Percentiles rank a stretch among this genome's conserved stretches.
Evolutionary conservation across 139 green algal genomes (phyloP).

Genomic region (Klebsormidium nitens): DNA sequence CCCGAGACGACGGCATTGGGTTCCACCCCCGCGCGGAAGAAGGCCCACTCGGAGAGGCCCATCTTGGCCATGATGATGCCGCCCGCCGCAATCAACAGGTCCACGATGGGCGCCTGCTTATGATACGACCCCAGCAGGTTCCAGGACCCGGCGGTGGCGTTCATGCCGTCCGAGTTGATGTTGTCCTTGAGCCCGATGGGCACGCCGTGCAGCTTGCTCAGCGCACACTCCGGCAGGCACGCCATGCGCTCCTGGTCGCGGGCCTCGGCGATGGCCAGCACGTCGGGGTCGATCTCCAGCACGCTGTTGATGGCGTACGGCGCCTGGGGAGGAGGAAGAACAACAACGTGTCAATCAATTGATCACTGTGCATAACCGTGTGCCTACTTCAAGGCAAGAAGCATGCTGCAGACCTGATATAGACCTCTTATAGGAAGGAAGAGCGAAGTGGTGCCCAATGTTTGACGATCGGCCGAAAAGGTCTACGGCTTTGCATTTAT

Average conservation of each 20-base stretch:
- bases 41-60: conserved; percentile 10
- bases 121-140: too few species aligned
- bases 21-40: neutral
- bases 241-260: conserved; percentile 1
- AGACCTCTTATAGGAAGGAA: too few species aligned
- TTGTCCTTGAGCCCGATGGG: conserved; percentile 17
- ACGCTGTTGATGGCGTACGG: conserved; percentile 9
- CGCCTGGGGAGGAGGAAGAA: too few species aligned
- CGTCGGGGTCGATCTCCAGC: conserved; percentile 10
- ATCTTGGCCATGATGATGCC: conserved; percentile 9
- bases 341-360: too few species aligned
- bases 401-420: too few species aligned
- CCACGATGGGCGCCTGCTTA: too few species aligned
- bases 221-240: too few species aligned
- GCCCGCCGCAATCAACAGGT: neutral
- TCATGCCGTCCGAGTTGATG: conserved; percentile 11
- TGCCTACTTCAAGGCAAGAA: too few species aligned
- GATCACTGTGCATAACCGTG: too few species aligned
- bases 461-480: too few species aligned
- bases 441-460: too few species aligned
- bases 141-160: conserved; percentile 10
- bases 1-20: neutral
- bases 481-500: too few species aligned
- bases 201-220: conserved; percentile 23
- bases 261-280: neutral